These are phyloP conservation scores for Nitzschia putrida DNA, from an alignment of 108 stramenopile species.

Conservation along the genomic window DNA sequence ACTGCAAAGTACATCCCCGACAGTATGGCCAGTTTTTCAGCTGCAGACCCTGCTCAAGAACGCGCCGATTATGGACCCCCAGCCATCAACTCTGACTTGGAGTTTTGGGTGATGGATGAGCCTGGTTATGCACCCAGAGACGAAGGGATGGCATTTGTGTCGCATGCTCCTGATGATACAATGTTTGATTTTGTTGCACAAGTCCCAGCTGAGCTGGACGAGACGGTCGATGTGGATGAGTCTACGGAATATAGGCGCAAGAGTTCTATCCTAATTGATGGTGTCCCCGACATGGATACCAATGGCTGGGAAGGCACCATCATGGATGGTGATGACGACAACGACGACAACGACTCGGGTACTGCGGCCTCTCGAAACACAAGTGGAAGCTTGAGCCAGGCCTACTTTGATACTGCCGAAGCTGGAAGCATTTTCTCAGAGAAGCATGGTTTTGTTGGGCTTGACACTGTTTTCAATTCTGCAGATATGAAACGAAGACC, in stretches of 20 bases:
- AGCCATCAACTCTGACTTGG: slow-evolving; percentile 37
- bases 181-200: slow-evolving; percentile 19
- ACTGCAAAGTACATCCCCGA: neutral
- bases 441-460: slow-evolving; percentile 28
- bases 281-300: neutral
- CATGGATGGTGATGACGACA: slow-evolving; percentile 15
- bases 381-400: slow-evolving; percentile 24
- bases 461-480: slow-evolving; percentile 35
- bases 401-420: slow-evolving; percentile 44
- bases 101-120: slow-evolving; percentile 52
- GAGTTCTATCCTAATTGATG: neutral
- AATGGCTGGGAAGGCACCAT: slow-evolving; percentile 27
- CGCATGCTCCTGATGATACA: slow-evolving; percentile 13
- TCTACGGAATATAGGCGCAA: neutral
- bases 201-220: slow-evolving; percentile 8
- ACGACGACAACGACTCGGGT: slow-evolving; percentile 6
- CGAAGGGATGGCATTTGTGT: slow-evolving; percentile 18
- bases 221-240: neutral
- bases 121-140: slow-evolving; percentile 32
- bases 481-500: slow-evolving; percentile 38
- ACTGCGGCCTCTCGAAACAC: slow-evolving; percentile 20
- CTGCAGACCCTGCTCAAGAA: neutral
- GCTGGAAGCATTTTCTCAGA: slow-evolving; percentile 43
- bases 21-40: neutral
- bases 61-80: slow-evolving; percentile 36